Evolutionary conservation across 768 basidiomycete species (phyloP).

Genomic region (Leccinum uliginosum): DNA sequence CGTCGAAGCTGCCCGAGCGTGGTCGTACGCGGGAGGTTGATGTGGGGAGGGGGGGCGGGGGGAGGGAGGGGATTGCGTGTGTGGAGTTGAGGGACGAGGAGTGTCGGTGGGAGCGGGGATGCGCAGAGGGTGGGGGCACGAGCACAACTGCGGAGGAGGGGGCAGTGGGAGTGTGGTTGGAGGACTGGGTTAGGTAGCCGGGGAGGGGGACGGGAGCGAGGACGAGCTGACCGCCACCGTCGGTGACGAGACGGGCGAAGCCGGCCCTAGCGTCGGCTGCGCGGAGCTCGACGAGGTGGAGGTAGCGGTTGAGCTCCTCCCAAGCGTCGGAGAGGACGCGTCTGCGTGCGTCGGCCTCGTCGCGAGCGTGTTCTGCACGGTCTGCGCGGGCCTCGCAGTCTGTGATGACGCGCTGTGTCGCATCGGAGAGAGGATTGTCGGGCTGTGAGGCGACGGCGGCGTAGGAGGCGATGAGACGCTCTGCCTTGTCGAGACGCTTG

Average conservation of each 20-base stretch:
- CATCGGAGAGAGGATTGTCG: conserved; percentile 21
- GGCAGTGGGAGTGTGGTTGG: conserved; percentile 15
- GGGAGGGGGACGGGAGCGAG: conserved; percentile 32
- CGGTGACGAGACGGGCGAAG: conserved; percentile 42
- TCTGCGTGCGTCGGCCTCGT: conserved; percentile 50
- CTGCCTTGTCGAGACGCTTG: conserved; percentile 52
- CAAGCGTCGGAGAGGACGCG: conserved; percentile 45
- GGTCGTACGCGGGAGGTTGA: conserved; percentile 36
- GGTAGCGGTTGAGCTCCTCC: conserved; percentile 46
- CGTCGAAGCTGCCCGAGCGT: conserved; percentile 42
- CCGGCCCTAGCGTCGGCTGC: conserved; percentile 46
- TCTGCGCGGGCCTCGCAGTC: conserved; percentile 48
- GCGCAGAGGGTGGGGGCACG: conserved; percentile 18
- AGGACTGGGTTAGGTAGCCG: conserved; percentile 8
- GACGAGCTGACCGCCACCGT: conserved; percentile 43
- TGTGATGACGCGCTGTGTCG: conserved; percentile 35
- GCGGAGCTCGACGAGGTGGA: conserved; percentile 41
- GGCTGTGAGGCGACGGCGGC: conserved; percentile 15
- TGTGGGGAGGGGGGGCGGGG: conserved; percentile 36
- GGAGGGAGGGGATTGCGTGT: conserved; percentile 33
- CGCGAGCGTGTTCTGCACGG: conserved; percentile 48
- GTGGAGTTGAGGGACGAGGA: conserved; percentile 23
- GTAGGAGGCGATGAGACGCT: conserved; percentile 37
- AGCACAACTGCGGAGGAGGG: conserved; percentile 27
- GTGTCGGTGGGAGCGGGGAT: conserved; percentile 19